Percentiles rank a stretch among this genome's conserved stretches.
Evolutionary conservation across 805 yeast genomes (phyloP).

Genomic region (Schizosaccharomyces osmophilus): DNA sequence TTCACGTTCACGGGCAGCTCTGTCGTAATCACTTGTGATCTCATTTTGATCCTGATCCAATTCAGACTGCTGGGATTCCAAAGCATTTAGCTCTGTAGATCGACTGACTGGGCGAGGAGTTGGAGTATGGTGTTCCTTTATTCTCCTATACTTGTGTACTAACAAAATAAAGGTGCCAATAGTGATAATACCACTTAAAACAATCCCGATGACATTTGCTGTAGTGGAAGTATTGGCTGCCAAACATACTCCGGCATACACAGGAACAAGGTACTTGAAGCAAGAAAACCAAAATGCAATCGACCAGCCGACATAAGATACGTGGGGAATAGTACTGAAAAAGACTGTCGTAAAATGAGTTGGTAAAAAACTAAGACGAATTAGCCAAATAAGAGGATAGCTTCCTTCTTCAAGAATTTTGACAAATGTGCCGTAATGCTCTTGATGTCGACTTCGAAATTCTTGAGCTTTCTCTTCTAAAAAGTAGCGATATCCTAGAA

Average conservation of each 20-base stretch:
- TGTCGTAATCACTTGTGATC: too few relatives aligned
- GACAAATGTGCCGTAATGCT: slow-evolving; percentile 2
- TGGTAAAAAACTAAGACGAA: neutral
- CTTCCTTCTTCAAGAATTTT: slow-evolving; percentile 1
- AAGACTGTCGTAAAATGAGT: slow-evolving; percentile 1
- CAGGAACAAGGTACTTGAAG: neutral
- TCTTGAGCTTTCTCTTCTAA: neutral
- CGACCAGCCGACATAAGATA: neutral
- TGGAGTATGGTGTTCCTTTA: too few relatives aligned
- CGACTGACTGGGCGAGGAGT: too few relatives aligned
- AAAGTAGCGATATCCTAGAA: neutral
- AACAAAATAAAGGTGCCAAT: neutral
- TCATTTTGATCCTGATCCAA: too few relatives aligned
- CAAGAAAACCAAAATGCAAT: neutral
- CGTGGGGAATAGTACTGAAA: neutral
- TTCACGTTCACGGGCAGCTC: too few relatives aligned
- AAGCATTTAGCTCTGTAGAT: too few relatives aligned
- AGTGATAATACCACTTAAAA: neutral
- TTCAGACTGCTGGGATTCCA: too few relatives aligned
- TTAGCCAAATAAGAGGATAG: neutral
- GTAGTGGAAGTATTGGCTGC: neutral
- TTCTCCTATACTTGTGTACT: neutral
- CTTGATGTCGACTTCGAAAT: neutral
- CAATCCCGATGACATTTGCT: neutral
- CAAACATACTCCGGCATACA: neutral